A percentile compares a stretch with the other conserved stretches of the same genome.
These are phyloP conservation scores for Lenzites betulinus DNA, from an alignment of 768 basidiomycete species.

Conservation along the genomic window DNA sequence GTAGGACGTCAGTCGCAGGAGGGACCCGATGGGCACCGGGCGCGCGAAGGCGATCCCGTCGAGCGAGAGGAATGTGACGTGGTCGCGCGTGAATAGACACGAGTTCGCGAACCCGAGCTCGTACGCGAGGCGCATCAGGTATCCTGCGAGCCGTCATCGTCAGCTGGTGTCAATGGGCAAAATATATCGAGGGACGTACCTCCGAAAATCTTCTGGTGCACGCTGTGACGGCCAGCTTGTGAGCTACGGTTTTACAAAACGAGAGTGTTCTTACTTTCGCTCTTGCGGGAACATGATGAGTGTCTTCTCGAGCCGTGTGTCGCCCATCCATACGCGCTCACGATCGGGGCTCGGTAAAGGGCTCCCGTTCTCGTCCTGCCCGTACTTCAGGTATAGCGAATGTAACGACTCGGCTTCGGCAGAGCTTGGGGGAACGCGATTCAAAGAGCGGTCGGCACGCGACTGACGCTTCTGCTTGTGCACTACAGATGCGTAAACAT, in stretches of 20 bases:
- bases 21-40: slow-evolving; percentile 84
- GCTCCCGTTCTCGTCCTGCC: slow-evolving; percentile 42
- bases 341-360: background rate
- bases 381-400: slow-evolving; percentile 63
- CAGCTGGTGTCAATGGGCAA: background rate
- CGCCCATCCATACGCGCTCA: slow-evolving; percentile 72
- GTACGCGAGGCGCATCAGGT: slow-evolving; percentile 69
- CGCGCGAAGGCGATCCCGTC: slow-evolving; percentile 79
- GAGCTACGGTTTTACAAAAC: background rate
- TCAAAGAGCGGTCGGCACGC: slow-evolving; percentile 58
- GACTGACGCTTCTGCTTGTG: slow-evolving; percentile 61
- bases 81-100: slow-evolving; percentile 64
- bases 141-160: slow-evolving; percentile 32
- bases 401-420: slow-evolving; percentile 71
- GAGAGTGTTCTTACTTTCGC: slow-evolving; percentile 59
- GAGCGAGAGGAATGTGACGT: slow-evolving; percentile 72
- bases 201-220: slow-evolving; percentile 85
- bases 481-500: slow-evolving; percentile 38
- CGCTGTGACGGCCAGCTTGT: slow-evolving; percentile 39
- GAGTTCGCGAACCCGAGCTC: slow-evolving; percentile 80
- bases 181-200: slow-evolving; percentile 39
- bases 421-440: slow-evolving; percentile 73
- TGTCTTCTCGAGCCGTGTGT: slow-evolving; percentile 67
- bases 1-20: slow-evolving; percentile 70
- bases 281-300: slow-evolving; percentile 87